Evolutionary conservation across 2,329 filamentous ascomycete species (phyloP).

Genomic region (Alternaria ventricosa): DNA sequence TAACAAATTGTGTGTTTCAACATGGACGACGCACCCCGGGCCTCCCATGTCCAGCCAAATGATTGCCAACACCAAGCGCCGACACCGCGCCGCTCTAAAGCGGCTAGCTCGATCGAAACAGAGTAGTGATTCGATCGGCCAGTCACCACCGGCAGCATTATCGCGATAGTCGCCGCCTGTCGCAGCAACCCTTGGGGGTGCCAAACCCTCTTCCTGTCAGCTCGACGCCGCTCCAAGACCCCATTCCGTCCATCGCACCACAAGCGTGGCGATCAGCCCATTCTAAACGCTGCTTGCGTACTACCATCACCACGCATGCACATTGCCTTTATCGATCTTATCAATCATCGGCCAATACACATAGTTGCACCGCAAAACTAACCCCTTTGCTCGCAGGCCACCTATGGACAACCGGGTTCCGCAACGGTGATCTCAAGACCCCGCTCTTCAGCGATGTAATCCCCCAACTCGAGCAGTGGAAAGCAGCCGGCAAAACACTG

Average conservation of each 20-base stretch:
- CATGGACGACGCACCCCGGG: slow-evolving; percentile 10
- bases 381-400: slow-evolving; percentile 57
- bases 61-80: slow-evolving; percentile 23
- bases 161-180: slow-evolving; percentile 36
- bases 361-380: slow-evolving; percentile 21
- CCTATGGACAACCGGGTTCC: slow-evolving; percentile 78
- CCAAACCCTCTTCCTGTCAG: slow-evolving; percentile 16
- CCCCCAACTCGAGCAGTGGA: slow-evolving; percentile 67
- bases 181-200: slow-evolving; percentile 19
- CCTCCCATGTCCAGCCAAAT: neutral
- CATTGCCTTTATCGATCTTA: slow-evolving; percentile 12
- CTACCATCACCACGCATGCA: slow-evolving; percentile 1
- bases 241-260: slow-evolving; percentile 1
- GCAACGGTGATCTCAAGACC: slow-evolving; percentile 70
- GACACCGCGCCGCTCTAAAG: slow-evolving; percentile 29
- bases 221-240: slow-evolving; percentile 11
- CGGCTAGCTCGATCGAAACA: slow-evolving; percentile 23
- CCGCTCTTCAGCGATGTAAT: slow-evolving; percentile 78
- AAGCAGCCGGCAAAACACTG: slow-evolving; percentile 60
- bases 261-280: slow-evolving; percentile 12
- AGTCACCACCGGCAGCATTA: slow-evolving; percentile 22
- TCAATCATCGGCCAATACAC: slow-evolving; percentile 4
- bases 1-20: slow-evolving; percentile 22
- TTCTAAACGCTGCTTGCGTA: neutral
- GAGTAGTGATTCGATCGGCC: slow-evolving; percentile 28